phyloP scores from a whole-genome alignment of 768 basidiomycete species.

The Leucosporidium scottii region DNA sequence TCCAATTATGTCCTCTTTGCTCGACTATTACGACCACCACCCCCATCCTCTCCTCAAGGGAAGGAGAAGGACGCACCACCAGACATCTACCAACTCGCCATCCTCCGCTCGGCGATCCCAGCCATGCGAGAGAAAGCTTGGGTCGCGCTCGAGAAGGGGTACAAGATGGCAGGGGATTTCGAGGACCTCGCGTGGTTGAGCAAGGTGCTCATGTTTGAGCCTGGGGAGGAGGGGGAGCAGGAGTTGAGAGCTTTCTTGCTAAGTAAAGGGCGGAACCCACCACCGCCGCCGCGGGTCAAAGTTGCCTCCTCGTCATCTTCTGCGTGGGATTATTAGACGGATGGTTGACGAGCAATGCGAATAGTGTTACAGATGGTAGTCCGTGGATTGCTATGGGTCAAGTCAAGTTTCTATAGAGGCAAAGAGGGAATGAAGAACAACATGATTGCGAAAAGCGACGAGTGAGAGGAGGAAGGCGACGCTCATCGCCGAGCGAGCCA shows the following conservation, averaged over 20 bases:
- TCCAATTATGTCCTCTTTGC: neutral
- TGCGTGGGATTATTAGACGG: too few species aligned
- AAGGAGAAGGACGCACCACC: neutral
- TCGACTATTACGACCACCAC: neutral
- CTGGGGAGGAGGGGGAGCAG: neutral
- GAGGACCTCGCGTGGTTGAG: neutral
- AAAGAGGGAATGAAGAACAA: too few species aligned
- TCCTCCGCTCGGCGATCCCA: neutral
- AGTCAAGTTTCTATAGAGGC: too few species aligned
- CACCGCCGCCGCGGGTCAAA: too few species aligned
- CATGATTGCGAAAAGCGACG: too few species aligned
- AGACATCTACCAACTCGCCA: neutral
- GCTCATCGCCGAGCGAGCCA: too few species aligned
- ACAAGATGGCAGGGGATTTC: slow-evolving; percentile 1
- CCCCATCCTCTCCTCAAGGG: neutral
- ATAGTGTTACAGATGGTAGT: too few species aligned
- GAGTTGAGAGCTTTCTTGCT: neutral
- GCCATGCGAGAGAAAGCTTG: neutral
- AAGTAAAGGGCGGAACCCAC: neutral
- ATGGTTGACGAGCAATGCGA: too few species aligned
- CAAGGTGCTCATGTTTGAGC: neutral
- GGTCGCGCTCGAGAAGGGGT: neutral
- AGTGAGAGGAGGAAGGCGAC: too few species aligned
- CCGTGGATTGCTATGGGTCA: too few species aligned
- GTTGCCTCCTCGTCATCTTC: too few species aligned